These are phyloP conservation scores for Chamaecyparis obtusa DNA, from an alignment of 75 land plant genomes.

Conservation along the genomic window DNA sequence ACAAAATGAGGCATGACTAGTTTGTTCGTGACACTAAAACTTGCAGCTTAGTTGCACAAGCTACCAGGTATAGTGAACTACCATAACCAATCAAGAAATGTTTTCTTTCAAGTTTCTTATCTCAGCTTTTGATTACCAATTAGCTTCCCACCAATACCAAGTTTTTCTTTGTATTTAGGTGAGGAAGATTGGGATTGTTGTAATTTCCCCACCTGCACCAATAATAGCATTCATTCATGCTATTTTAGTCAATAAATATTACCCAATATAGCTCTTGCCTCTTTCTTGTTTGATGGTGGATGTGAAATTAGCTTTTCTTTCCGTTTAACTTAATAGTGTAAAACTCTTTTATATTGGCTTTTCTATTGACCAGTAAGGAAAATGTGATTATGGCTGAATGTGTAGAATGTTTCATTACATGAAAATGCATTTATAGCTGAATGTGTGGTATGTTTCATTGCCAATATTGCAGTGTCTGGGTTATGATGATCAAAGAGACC, in stretches of 20 bases:
- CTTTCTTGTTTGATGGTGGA: not conserved
- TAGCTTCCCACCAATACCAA: not conserved
- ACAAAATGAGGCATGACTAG: slow-evolving; percentile 79
- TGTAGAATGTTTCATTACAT: too few relatives aligned
- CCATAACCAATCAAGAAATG: not conserved
- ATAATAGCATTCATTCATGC: not conserved
- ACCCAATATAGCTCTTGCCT: not conserved
- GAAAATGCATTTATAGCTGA: too few relatives aligned
- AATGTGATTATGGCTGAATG: too few relatives aligned
- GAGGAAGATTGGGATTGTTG: not conserved
- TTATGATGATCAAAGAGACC: slow-evolving; percentile 71
- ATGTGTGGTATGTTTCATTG: not conserved
- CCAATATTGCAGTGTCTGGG: slow-evolving; percentile 65
- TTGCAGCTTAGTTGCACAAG: slow-evolving; percentile 51
- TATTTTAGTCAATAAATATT: not conserved
- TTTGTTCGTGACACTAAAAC: slow-evolving; percentile 59
- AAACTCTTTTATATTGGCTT: too few relatives aligned
- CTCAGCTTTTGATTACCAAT: not conserved
- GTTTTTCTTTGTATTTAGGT: not conserved
- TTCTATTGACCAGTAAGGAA: too few relatives aligned
- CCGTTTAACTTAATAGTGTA: too few relatives aligned
- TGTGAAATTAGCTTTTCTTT: too few relatives aligned
- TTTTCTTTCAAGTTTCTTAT: not conserved
- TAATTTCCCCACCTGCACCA: not conserved
- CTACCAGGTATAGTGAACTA: slow-evolving; percentile 56